These are phyloP conservation scores for Fusarium dimerum DNA, from an alignment of 2,329 filamentous ascomycete species.

Conservation along the genomic window DNA sequence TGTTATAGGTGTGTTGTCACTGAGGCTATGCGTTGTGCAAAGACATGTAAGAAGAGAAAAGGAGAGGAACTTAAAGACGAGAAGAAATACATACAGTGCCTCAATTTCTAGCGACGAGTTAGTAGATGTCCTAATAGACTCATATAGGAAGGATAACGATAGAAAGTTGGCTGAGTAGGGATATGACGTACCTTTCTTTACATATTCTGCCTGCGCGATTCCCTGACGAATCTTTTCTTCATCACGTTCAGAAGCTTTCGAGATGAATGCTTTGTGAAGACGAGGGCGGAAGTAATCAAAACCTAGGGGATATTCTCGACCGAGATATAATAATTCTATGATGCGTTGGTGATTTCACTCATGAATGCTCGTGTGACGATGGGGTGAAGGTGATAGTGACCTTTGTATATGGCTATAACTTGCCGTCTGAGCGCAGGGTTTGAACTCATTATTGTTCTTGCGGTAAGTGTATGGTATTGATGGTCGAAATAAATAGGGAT, in stretches of 20 bases:
- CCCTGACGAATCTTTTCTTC: conserved; percentile 74
- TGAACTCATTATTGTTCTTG: conserved; percentile 26
- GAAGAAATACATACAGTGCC: conserved; percentile 67
- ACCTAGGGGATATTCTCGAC: conserved; percentile 83
- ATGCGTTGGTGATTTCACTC: not conserved
- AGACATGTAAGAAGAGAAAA: not conserved
- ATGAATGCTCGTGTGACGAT: not conserved
- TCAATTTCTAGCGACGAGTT: conserved; percentile 70
- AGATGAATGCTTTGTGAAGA: conserved; percentile 82
- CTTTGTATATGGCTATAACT: conserved; percentile 88
- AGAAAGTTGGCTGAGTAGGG: not conserved
- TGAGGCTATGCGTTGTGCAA: not conserved
- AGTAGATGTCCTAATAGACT: conserved; percentile 3
- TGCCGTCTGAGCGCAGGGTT: conserved; percentile 68
- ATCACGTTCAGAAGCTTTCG: conserved; percentile 68
- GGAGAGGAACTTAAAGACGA: not conserved
- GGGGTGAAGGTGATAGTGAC: conserved; percentile 41
- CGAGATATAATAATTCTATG: conserved; percentile 79
- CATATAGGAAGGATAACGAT: not conserved
- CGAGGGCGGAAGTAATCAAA: conserved; percentile 78
- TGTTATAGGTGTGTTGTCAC: not conserved
- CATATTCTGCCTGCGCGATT: conserved; percentile 79
- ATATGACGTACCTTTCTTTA: conserved; percentile 73
- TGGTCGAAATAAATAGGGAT: not conserved
- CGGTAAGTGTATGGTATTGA: not conserved